phyloP scores from a whole-genome alignment of 352 stramenopile genomes.

The Plasmopara halstedii region DNA sequence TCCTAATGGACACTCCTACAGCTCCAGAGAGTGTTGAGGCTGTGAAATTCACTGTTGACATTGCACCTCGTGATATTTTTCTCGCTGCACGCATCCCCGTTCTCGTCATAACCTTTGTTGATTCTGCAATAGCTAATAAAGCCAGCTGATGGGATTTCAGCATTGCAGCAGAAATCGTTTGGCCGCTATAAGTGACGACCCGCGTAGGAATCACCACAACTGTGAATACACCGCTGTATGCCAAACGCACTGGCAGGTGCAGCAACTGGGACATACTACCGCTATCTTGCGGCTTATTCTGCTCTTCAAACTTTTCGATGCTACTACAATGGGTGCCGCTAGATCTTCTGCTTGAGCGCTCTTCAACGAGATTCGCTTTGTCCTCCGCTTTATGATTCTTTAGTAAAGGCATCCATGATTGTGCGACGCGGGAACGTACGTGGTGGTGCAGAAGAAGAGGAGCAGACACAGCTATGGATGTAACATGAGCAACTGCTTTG shows the following conservation, averaged over 20 bases:
- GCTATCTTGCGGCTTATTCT: conserved; percentile 4
- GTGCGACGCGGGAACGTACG: conserved; percentile 33
- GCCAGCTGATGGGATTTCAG: conserved; percentile 51
- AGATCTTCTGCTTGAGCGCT: conserved; percentile 21
- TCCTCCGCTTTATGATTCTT: conserved; percentile 5
- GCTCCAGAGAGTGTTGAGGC: conserved; percentile 38
- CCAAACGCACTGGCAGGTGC: conserved; percentile 48
- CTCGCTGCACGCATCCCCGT: conserved; percentile 49
- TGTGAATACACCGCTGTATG: conserved; percentile 49
- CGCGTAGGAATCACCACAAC: conserved; percentile 42
- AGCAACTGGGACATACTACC: conserved; percentile 48
- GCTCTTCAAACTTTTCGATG: conserved; percentile 13
- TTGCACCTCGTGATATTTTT: conserved; percentile 36
- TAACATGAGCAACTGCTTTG: conserved; percentile 47
- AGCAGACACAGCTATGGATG: conserved; percentile 45
- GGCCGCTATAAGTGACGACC: conserved; percentile 43
- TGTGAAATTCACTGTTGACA: conserved; percentile 54
- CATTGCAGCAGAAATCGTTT: conserved; percentile 49
- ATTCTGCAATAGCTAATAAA: conserved; percentile 50
- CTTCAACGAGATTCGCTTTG: conserved; percentile 41
- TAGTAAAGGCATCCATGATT: conserved; percentile 8
- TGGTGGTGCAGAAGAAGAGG: conserved; percentile 50
- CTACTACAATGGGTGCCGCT: conserved; percentile 14
- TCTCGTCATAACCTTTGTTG: conserved; percentile 32
- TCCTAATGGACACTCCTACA: conserved; percentile 45